These are phyloP conservation scores for Gymnopilus junonius DNA, from an alignment of 768 basidiomycete species.

Conservation along the genomic window DNA sequence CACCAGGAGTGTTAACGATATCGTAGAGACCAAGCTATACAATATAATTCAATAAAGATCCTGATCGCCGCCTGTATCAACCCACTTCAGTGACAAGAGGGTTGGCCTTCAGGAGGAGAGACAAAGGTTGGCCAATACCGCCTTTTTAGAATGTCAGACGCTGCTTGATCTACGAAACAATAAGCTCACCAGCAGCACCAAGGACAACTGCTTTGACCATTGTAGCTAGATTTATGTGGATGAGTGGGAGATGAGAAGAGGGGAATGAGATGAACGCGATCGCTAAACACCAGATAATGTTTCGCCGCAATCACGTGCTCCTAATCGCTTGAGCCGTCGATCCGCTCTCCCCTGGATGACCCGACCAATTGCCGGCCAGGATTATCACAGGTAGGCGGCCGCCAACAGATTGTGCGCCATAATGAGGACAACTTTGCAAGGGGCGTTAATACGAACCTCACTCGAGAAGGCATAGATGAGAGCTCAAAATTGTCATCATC, in stretches of 20 bases:
- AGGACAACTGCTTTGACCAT: conserved; percentile 91
- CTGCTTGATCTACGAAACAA: not conserved
- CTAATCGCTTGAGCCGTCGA: conserved; percentile 16
- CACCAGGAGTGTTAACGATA: conserved; percentile 98
- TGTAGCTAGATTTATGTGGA: conserved; percentile 24
- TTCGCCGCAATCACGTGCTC: conserved; percentile 28
- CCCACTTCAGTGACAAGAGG: conserved; percentile 76
- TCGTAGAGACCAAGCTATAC: conserved; percentile 84
- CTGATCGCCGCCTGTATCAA: not conserved
- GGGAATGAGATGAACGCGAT: conserved; percentile 19
- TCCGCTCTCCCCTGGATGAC: conserved; percentile 9
- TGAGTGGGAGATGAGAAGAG: conserved; percentile 25
- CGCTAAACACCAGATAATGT: conserved; percentile 16
- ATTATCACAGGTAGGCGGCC: not conserved
- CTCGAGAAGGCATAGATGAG: no score
- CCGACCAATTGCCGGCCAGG: not conserved
- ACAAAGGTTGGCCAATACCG: conserved; percentile 96
- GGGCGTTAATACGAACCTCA: no score
- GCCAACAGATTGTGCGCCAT: no score
- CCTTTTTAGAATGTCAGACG: conserved; percentile 47
- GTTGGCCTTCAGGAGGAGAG: conserved; percentile 89
- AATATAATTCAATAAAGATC: not conserved
- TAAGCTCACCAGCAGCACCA: conserved; percentile 81
- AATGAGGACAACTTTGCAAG: no score
- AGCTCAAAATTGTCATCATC: no score